A percentile compares a stretch with the other conserved stretches of the same genome.
These are phyloP conservation scores for Arthrobotrys sinensis DNA, from an alignment of 2,329 filamentous ascomycete genomes.

Conservation along the genomic window DNA sequence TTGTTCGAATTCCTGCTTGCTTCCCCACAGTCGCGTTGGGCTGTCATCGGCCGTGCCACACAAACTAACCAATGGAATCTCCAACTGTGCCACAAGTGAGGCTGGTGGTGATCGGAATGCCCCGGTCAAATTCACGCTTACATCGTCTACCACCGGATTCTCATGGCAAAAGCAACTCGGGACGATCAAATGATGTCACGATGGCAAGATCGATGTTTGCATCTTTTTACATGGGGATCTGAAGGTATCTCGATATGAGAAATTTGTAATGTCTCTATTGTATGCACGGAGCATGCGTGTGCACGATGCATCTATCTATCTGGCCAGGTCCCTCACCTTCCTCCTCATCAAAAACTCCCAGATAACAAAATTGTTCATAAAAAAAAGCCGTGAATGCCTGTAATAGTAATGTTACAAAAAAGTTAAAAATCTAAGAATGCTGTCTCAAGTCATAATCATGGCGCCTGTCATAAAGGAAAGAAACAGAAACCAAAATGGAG, in stretches of 20 bases:
- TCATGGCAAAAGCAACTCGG: background rate
- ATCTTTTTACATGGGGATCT: background rate
- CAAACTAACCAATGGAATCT: background rate
- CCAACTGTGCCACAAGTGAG: conserved; percentile 19
- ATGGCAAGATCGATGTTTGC: conserved; percentile 26
- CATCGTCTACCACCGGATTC: conserved; percentile 26
- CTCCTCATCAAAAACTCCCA: conserved; percentile 14
- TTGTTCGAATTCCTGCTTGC: conserved; percentile 19
- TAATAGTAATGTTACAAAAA: conserved; percentile 52
- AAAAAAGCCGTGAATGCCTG: conserved; percentile 44
- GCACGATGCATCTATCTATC: conserved; percentile 38
- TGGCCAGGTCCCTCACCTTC: background rate
- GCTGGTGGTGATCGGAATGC: conserved; percentile 43
- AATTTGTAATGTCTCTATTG: conserved; percentile 28
- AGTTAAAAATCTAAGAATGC: conserved; percentile 41
- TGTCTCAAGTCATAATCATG: conserved; percentile 44
- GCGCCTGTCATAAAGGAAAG: conserved; percentile 40
- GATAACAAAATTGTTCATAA: conserved; percentile 28
- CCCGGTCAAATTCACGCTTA: background rate
- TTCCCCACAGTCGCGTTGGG: conserved; percentile 31
- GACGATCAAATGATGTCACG: conserved; percentile 45
- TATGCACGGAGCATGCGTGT: conserved; percentile 19
- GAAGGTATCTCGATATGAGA: conserved; percentile 9
- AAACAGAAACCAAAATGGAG: conserved; percentile 15
- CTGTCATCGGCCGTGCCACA: conserved; percentile 22